Evolutionary conservation across 2,329 filamentous ascomycete genomes (phyloP).

Genomic region (Tolypocladium capitatum): DNA sequence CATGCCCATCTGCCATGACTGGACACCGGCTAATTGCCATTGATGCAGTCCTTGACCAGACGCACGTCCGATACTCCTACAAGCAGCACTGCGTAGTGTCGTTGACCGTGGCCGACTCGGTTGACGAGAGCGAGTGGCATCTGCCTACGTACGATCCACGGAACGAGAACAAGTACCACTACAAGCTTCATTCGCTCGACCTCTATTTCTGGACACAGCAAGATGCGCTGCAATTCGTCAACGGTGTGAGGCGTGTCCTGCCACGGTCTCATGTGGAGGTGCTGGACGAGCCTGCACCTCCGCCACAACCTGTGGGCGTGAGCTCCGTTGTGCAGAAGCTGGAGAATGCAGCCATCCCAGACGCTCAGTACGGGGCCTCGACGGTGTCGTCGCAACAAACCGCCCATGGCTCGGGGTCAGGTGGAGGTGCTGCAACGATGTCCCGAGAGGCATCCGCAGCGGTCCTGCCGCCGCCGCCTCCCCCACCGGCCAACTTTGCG

Average conservation of each 20-base stretch:
- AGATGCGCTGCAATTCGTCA: slow-evolving; percentile 59
- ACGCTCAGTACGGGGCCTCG: slow-evolving; percentile 31
- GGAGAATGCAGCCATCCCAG: slow-evolving; percentile 56
- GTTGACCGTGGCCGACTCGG: slow-evolving; percentile 44
- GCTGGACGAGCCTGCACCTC: slow-evolving; percentile 47
- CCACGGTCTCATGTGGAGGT: slow-evolving; percentile 48
- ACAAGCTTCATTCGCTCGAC: slow-evolving; percentile 62
- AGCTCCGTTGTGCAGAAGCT: slow-evolving; percentile 62
- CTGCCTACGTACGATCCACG: slow-evolving; percentile 58
- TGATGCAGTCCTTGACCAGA: slow-evolving; percentile 47
- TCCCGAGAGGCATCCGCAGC: neutral
- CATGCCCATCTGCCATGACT: slow-evolving; percentile 1
- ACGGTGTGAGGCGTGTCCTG: slow-evolving; percentile 51
- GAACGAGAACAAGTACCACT: slow-evolving; percentile 68
- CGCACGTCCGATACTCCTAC: slow-evolving; percentile 56
- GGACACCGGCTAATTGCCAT: slow-evolving; percentile 4
- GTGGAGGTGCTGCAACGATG: slow-evolving; percentile 7
- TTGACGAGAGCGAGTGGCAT: slow-evolving; percentile 54
- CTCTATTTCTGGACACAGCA: slow-evolving; percentile 68
- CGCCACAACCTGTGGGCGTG: slow-evolving; percentile 35
- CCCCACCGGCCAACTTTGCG: slow-evolving; percentile 32
- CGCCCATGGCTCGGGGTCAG: slow-evolving; percentile 6
- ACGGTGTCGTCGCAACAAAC: slow-evolving; percentile 4
- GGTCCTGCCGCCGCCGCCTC: slow-evolving; percentile 11
- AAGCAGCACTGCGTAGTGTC: slow-evolving; percentile 61